Evolutionary conservation across 805 yeast species (phyloP), one percentile per base, ranked within the genome.

Genomic region (Metschnikowia continentalis): DNA sequence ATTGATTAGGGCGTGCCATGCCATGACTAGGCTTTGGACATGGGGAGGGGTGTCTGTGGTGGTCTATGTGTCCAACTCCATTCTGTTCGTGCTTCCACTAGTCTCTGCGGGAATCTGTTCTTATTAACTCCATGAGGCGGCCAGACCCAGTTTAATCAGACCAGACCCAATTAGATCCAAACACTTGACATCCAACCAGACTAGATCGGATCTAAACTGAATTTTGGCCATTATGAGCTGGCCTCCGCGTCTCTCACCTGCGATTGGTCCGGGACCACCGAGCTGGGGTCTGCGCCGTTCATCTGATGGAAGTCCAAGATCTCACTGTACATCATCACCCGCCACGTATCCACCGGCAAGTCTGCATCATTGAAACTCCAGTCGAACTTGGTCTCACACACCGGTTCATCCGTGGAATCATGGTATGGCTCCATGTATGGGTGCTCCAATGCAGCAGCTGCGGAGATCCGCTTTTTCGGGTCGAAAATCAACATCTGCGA

Each of bases 281-380:
- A 51, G 46, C 20, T 35, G n/a, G 48, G 55, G 48, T 50, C 64
- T 32, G 59, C 65, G 26, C 76, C 86, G 40, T 84, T 91, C 52
- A 88, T 88, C 68, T 90, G 96, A 70, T 92, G 98, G 80, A 90
- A 92, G 67, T 92, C 97, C 59, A 94, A 76, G 55, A 92, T 94
- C 71, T 92, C 99, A 48, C 96, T 86, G 72, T 94, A 94, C 96
- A 94, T 92, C 98, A 94, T 92, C 17, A 90, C 96, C 73, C 96
- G 84, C 99, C 99, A 92, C 13, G 97, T 90, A 64, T 94, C 98
- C 15, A 94, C 94, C 3, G 98, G 97, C 61, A 92, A 78, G 69
- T 92, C 99, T 0, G 97, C 98, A 61, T 95, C 98, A 68, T 94
- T 92, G 70, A 92, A 92, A 62, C 94, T 85, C 99, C 99, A 94